These are phyloP conservation scores for Biscutella laevigata DNA, from an alignment of 441 rosid genomes.

Conservation along the genomic window DNA sequence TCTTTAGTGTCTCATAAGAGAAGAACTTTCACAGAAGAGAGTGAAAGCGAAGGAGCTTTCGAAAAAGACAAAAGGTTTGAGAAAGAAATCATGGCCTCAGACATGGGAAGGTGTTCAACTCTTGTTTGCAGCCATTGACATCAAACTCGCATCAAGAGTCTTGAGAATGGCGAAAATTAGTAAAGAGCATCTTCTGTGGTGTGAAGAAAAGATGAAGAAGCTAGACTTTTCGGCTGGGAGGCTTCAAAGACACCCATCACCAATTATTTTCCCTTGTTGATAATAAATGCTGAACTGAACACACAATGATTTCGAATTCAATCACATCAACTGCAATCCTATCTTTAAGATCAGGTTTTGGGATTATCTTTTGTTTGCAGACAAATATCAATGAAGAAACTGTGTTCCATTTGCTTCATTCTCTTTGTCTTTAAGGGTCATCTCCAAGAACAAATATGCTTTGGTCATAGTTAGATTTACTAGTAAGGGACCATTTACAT, in stretches of 20 bases:
- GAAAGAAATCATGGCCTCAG: slow-evolving; percentile 78
- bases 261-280: slow-evolving; percentile 80
- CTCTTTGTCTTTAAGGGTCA: background rate
- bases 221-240: slow-evolving; percentile 48
- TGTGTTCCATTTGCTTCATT: slow-evolving; percentile 9
- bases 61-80: slow-evolving; percentile 66
- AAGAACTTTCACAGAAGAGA: slow-evolving; percentile 50
- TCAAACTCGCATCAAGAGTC: slow-evolving; percentile 57
- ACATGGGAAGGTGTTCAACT: slow-evolving; percentile 53
- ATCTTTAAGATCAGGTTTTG: background rate
- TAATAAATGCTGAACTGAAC: slow-evolving; percentile 5
- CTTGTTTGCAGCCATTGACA: slow-evolving; percentile 58
- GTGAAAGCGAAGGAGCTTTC: slow-evolving; percentile 59
- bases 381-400: slow-evolving; percentile 2
- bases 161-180: slow-evolving; percentile 61
- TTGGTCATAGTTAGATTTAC: slow-evolving; percentile 15
- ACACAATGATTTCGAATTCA: slow-evolving; percentile 7
- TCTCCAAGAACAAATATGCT: background rate
- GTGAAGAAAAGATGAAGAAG: slow-evolving; percentile 91
- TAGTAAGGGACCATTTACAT: slow-evolving; percentile 10
- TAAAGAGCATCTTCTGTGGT: slow-evolving; percentile 83
- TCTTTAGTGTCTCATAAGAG: slow-evolving; percentile 11
- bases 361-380: background rate
- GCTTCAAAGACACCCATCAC: slow-evolving; percentile 71
- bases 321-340: background rate